A percentile compares a stretch with the other conserved stretches of the same genome.
Evolutionary conservation across 768 basidiomycete genomes (phyloP).

Genomic region (Rossbeevera mucosa): DNA sequence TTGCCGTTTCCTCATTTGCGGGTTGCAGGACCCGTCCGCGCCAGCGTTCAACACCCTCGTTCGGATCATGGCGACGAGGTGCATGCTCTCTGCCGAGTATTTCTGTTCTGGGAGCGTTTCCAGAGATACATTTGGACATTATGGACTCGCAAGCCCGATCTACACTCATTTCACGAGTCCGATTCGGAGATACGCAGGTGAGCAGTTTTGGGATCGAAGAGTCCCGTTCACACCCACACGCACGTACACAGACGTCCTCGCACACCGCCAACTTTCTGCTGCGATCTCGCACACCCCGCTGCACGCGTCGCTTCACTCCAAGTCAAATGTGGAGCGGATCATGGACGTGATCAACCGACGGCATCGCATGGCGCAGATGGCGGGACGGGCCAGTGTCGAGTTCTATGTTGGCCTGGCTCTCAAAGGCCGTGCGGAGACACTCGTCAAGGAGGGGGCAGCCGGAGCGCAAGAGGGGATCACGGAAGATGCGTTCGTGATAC

Average conservation of each 20-base stretch:
- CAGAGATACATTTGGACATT: constrained; percentile 91
- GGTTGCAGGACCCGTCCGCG: constrained; percentile 66
- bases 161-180: constrained; percentile 99
- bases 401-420: constrained; percentile 95
- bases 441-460: constrained; percentile 25
- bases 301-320: constrained; percentile 85
- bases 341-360: constrained; percentile 85
- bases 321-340: constrained; percentile 80
- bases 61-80: constrained; percentile 97
- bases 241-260: constrained; percentile 71
- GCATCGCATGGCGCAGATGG: constrained; percentile 97
- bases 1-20: neutral
- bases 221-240: neutral
- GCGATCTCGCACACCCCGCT: constrained; percentile 81
- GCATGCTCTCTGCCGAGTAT: constrained; percentile 98
- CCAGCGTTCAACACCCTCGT: constrained; percentile 97
- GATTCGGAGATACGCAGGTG: constrained; percentile 92
- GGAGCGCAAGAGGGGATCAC: constrained; percentile 37
- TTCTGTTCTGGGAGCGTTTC: constrained; percentile 94
- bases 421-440: constrained; percentile 53
- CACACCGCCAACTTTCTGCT: constrained; percentile 88
- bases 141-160: constrained; percentile 94
- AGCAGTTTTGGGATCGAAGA: neutral
- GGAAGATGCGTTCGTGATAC: constrained; percentile 90
- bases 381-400: constrained; percentile 92